Percentiles rank a stretch among this genome's conserved stretches.
These are phyloP conservation scores for Suaeda aralocaspica DNA, from an alignment of 148 eudicot species.

Conservation along the genomic window DNA sequence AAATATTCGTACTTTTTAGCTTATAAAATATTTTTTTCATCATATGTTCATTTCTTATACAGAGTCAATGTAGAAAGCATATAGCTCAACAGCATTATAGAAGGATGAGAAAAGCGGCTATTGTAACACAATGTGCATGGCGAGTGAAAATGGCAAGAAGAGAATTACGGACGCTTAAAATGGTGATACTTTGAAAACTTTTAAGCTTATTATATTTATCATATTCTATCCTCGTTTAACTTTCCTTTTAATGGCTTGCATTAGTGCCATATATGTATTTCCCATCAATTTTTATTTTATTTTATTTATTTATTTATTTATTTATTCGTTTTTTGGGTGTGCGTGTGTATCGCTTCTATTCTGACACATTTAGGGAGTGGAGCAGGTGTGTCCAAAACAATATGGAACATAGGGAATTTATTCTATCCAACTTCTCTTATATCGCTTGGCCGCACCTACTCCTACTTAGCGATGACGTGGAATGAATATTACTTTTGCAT, in stretches of 20 bases:
- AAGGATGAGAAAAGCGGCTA: constrained; percentile 57
- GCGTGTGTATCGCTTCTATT: too few relatives aligned
- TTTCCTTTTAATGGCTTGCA: too few relatives aligned
- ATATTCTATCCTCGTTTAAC: background rate
- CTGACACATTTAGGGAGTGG: too few relatives aligned
- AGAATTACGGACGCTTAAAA: constrained; percentile 68
- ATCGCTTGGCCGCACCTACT: background rate
- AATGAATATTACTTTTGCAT: background rate
- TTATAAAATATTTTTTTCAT: background rate
- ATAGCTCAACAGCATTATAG: constrained; percentile 30
- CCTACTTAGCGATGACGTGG: background rate
- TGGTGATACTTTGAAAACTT: constrained; percentile 38
- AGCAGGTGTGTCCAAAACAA: too few relatives aligned
- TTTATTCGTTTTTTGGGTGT: too few relatives aligned
- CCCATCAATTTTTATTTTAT: too few relatives aligned
- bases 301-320: too few relatives aligned
- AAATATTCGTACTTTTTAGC: background rate
- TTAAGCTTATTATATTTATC: background rate
- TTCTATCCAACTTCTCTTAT: background rate
- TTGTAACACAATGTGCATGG: constrained; percentile 67
- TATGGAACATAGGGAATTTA: too few relatives aligned
- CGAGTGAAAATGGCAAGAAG: constrained; percentile 53
- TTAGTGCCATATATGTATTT: too few relatives aligned
- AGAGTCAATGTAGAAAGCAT: constrained; percentile 61
- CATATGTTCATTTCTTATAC: constrained; percentile 18